Conservation (phyloP, 768 basidiomycete species). For the Pseudohyphozyma bogoriensis region DNA sequence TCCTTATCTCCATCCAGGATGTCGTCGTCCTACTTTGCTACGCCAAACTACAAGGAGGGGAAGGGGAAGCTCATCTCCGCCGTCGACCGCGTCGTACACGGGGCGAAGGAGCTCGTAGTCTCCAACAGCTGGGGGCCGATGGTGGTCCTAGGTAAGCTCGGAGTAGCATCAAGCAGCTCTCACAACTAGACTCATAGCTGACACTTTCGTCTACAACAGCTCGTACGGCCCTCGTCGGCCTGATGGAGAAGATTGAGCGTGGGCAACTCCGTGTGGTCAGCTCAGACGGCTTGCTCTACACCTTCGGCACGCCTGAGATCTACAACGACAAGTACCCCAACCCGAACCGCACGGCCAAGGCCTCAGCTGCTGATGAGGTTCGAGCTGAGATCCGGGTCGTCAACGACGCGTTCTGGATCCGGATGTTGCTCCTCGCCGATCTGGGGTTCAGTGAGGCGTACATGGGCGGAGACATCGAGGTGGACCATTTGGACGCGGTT, state of each 20-base stretch:
- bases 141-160: conserved; percentile 1
- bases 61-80: background rate
- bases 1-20: background rate
- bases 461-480: conserved; percentile 67
- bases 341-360: background rate
- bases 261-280: conserved; percentile 11
- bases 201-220: background rate
- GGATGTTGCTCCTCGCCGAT: conserved; percentile 56
- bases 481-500: conserved; percentile 53
- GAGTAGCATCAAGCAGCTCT: background rate
- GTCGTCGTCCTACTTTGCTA: conserved; percentile 5
- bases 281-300: background rate
- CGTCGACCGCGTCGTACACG: background rate
- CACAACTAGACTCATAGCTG: background rate
- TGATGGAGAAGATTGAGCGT: conserved; percentile 7
- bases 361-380: background rate
- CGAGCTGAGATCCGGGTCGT: conserved; percentile 45
- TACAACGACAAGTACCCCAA: background rate
- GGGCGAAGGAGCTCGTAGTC: conserved; percentile 5
- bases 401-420: conserved; percentile 58
- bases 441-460: conserved; percentile 66
- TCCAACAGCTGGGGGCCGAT: conserved; percentile 3
- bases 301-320: conserved; percentile 9
- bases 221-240: conserved; percentile 6
- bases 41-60: conserved; percentile 4